phyloP scores from a whole-genome alignment of 352 stramenopile genomes.

The Elongisporangium anandrum region DNA sequence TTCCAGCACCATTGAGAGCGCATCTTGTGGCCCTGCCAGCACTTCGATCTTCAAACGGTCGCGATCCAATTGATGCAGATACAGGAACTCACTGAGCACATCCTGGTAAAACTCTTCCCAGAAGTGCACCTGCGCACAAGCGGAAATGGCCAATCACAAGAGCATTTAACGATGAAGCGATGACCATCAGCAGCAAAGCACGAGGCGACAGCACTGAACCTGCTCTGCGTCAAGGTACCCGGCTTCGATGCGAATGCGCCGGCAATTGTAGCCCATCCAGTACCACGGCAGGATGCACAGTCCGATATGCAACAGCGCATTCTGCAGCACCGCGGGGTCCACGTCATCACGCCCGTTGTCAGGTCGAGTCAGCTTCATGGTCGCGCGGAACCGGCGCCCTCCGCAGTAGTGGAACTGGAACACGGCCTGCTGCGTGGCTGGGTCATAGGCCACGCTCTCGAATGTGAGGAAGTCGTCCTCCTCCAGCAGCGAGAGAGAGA shows the following conservation, averaged over 20 bases:
- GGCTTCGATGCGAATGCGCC: conserved; percentile 26
- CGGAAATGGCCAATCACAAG: conserved; percentile 1
- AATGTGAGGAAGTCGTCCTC: conserved; percentile 29
- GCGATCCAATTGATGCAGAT: conserved; percentile 24
- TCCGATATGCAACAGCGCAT: conserved; percentile 27
- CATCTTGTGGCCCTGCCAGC: conserved; percentile 5
- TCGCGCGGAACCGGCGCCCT: conserved; percentile 23
- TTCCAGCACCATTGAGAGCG: conserved; percentile 9
- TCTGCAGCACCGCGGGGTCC: conserved; percentile 10
- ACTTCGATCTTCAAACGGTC: conserved; percentile 28
- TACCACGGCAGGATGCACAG: conserved; percentile 35
- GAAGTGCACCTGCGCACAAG: conserved; percentile 17
- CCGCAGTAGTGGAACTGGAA: conserved; percentile 39
- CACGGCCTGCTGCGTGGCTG: conserved; percentile 6
- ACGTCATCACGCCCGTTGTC: conserved; percentile 1
- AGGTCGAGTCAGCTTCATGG: conserved; percentile 16
- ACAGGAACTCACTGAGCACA: conserved; percentile 33
- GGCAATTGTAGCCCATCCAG: conserved; percentile 40
- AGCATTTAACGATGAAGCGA: conserved; percentile 1
- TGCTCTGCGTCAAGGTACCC: conserved; percentile 26
- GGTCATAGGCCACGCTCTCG: conserved; percentile 20
- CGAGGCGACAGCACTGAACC: background rate
- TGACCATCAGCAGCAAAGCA: background rate
- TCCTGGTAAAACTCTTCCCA: conserved; percentile 40
- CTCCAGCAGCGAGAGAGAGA: conserved; percentile 22